These are phyloP conservation scores for Lipomyces lipofer DNA, from an alignment of 805 yeast species.

Conservation along the genomic window DNA sequence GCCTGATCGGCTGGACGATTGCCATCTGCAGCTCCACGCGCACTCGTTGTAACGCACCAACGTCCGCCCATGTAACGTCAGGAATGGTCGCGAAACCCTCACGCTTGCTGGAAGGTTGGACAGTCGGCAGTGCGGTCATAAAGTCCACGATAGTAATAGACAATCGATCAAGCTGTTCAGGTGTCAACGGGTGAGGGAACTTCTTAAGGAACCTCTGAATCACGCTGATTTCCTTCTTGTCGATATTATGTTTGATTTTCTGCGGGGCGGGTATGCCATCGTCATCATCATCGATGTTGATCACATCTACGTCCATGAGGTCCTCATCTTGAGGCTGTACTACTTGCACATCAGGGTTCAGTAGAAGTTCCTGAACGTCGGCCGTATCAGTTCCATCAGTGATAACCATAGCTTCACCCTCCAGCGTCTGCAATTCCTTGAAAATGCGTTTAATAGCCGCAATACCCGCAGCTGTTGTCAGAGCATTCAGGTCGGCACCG, in stretches of 20 bases:
- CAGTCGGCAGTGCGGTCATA: slow-evolving; percentile 78
- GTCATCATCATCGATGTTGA: slow-evolving; percentile 40
- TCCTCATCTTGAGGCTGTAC: slow-evolving; percentile 1
- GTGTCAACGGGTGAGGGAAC: slow-evolving; percentile 78
- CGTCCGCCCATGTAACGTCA: slow-evolving; percentile 92
- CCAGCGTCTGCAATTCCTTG: slow-evolving; percentile 42
- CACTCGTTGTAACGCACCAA: slow-evolving; percentile 80
- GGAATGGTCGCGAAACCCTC: slow-evolving; percentile 99
- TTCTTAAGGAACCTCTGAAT: slow-evolving; percentile 69
- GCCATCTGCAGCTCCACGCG: slow-evolving; percentile 95
- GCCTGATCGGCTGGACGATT: slow-evolving; percentile 91
- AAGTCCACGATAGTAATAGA: slow-evolving; percentile 80
- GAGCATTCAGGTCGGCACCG: slow-evolving; percentile 93
- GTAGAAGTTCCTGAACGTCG: slow-evolving; percentile 12
- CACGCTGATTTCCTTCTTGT: slow-evolving; percentile 43
- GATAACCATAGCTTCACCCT: slow-evolving; percentile 9
- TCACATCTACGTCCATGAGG: slow-evolving; percentile 22
- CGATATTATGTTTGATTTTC: slow-evolving; percentile 18
- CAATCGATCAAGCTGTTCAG: slow-evolving; percentile 72
- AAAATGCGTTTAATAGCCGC: slow-evolving; percentile 91
- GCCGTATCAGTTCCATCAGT: slow-evolving; percentile 7
- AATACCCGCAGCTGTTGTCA: slow-evolving; percentile 91
- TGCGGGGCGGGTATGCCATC: slow-evolving; percentile 31
- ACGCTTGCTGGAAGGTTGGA: slow-evolving; percentile 96
- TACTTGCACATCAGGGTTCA: slow-evolving; percentile 9